A percentile compares a stretch with the other conserved stretches of the same genome.
These are phyloP conservation scores for Aspergillus sp. DNA, from an alignment of 2,329 filamentous ascomycete species.

Conservation along the genomic window DNA sequence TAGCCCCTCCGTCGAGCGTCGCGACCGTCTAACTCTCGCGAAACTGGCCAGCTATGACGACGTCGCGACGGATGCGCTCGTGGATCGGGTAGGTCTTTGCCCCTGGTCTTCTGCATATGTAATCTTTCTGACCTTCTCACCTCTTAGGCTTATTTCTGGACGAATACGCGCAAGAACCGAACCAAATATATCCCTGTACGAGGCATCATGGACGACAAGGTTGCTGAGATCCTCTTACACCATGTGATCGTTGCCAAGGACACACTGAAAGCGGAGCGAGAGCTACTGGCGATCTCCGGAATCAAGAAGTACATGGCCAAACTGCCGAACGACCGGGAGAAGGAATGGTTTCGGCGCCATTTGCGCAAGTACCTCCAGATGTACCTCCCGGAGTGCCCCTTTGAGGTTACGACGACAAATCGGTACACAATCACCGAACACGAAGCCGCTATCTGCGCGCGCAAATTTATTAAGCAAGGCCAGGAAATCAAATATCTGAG, in stretches of 20 bases:
- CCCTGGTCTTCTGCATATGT: constrained; percentile 1
- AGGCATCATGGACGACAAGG: constrained; percentile 66
- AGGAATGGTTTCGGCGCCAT: constrained; percentile 81
- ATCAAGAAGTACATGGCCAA: constrained; percentile 67
- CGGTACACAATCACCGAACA: constrained; percentile 89
- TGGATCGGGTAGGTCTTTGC: constrained; percentile 75
- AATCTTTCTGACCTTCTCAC: constrained; percentile 19
- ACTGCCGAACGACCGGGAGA: constrained; percentile 73
- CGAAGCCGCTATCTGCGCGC: constrained; percentile 82
- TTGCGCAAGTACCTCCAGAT: constrained; percentile 88
- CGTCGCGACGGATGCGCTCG: constrained; percentile 87
- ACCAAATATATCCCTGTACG: constrained; percentile 81
- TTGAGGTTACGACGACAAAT: constrained; percentile 91
- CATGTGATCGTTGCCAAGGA: constrained; percentile 75
- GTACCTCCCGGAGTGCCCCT: constrained; percentile 89
- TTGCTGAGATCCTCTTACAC: constrained; percentile 58
- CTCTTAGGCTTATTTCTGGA: constrained; percentile 87
- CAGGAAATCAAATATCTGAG: constrained; percentile 87
- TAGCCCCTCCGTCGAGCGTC: constrained; percentile 36
- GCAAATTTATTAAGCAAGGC: constrained; percentile 73
- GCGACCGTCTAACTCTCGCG: constrained; percentile 75
- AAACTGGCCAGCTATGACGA: constrained; percentile 94
- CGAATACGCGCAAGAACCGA: constrained; percentile 89
- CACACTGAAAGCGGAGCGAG: constrained; percentile 64
- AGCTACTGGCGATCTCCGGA: constrained; percentile 69